Evolutionary conservation across 2,329 filamentous ascomycete genomes (phyloP).

Genomic region (Monilinia fructigena): DNA sequence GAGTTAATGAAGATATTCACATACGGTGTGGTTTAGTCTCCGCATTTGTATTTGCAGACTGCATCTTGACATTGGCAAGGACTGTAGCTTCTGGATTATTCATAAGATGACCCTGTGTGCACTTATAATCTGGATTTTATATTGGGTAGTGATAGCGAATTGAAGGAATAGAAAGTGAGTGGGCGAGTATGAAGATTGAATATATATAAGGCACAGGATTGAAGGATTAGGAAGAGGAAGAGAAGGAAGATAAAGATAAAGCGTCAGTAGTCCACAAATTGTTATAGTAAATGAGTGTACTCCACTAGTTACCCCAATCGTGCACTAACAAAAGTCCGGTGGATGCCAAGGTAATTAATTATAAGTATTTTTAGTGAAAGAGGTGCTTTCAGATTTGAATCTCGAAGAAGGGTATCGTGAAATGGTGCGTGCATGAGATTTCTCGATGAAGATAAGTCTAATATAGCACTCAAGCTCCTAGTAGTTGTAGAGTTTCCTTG

Average conservation of each 20-base stretch:
- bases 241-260: not conserved
- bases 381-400: not conserved
- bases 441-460: not conserved
- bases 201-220: no score
- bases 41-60: not conserved
- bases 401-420: slow-evolving; percentile 3
- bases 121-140: not conserved
- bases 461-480: slow-evolving; percentile 11
- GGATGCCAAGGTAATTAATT: not conserved
- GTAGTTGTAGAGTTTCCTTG: slow-evolving; percentile 5
- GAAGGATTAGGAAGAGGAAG: not conserved
- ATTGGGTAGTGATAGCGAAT: not conserved
- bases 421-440: slow-evolving; percentile 13
- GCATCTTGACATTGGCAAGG: not conserved
- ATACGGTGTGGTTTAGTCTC: not conserved
- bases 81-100: not conserved
- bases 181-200: no score
- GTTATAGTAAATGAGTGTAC: not conserved
- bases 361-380: not conserved
- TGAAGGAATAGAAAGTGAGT: not conserved
- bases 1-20: not conserved
- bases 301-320: slow-evolving; percentile 9
- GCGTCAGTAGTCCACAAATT: not conserved
- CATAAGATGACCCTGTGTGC: no score
- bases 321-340: not conserved